phyloP scores from a whole-genome alignment of 169 alveolate genomes.

The Plasmodium gonderi region DNA sequence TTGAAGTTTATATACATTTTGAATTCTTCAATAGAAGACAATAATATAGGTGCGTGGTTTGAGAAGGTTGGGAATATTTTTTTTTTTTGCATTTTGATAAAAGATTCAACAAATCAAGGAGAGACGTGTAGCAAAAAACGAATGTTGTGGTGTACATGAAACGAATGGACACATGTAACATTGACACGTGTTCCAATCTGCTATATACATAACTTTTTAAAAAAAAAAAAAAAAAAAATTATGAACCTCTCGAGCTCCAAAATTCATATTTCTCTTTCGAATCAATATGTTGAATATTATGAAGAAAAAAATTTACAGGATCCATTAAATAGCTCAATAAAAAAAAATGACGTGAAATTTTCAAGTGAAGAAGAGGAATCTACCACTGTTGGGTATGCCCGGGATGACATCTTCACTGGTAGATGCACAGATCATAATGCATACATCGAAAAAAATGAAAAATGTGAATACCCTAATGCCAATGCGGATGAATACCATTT shows the following conservation, averaged over 20 bases:
- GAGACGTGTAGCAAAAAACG: neutral
- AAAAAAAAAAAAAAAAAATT: neutral
- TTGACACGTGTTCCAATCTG: neutral
- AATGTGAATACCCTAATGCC: neutral
- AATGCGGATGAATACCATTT: neutral
- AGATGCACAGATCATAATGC: neutral
- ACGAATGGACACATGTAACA: neutral
- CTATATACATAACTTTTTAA: neutral
- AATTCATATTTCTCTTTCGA: conserved; percentile 53
- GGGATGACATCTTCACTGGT: neutral
- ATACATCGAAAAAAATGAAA: neutral
- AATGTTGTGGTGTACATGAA: neutral
- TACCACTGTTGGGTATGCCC: neutral
- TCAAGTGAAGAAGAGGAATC: conserved; percentile 1
- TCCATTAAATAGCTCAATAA: neutral
- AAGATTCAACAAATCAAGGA: neutral
- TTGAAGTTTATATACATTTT: neutral
- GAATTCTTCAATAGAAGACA: neutral
- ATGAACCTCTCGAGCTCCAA: conserved; percentile 5
- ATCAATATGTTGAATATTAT: conserved; percentile 43
- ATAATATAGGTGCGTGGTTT: neutral
- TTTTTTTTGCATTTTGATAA: neutral
- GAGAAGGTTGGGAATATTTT: neutral
- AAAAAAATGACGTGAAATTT: neutral
- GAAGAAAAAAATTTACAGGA: conserved; percentile 4